These are phyloP conservation scores for Globisporangium camurandrum DNA, from an alignment of 352 stramenopile species.

Conservation along the genomic window DNA sequence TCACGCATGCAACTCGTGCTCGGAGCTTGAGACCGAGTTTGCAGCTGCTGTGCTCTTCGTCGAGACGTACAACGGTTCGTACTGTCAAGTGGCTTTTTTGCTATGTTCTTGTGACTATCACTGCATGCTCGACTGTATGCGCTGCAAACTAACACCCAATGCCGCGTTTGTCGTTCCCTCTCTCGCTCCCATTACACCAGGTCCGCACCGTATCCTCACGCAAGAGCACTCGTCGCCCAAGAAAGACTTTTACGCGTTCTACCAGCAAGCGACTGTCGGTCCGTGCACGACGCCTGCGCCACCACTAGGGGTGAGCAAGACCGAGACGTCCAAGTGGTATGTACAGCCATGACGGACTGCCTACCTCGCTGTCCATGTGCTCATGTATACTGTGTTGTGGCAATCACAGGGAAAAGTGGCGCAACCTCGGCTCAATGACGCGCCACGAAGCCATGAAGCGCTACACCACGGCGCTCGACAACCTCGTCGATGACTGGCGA, in stretches of 20 bases:
- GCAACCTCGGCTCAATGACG: slow-evolving; percentile 52
- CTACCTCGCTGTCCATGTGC: too few species aligned
- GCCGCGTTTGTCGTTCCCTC: neutral
- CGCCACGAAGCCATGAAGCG: slow-evolving; percentile 72
- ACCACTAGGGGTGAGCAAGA: slow-evolving; percentile 30
- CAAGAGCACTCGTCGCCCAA: slow-evolving; percentile 66
- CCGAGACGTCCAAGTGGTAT: slow-evolving; percentile 52
- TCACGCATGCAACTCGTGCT: slow-evolving; percentile 39
- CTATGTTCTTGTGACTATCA: neutral
- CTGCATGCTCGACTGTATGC: neutral
- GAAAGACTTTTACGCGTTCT: slow-evolving; percentile 76
- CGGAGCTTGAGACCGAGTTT: slow-evolving; percentile 66
- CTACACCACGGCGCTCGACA: slow-evolving; percentile 70
- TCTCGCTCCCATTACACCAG: slow-evolving; percentile 2
- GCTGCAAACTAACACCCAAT: neutral
- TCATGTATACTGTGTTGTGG: too few species aligned
- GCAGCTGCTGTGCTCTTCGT: slow-evolving; percentile 68
- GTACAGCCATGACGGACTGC: too few species aligned
- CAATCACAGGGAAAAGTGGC: slow-evolving; percentile 53
- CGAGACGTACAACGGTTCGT: slow-evolving; percentile 58
- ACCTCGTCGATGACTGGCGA: slow-evolving; percentile 76
- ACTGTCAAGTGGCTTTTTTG: too few species aligned
- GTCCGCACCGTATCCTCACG: slow-evolving; percentile 67
- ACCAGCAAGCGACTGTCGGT: slow-evolving; percentile 64
- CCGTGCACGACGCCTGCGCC: slow-evolving; percentile 32